These are phyloP conservation scores for Neurospora tetraspora DNA, from an alignment of 495 filamentous ascomycete genomes.

Conservation along the genomic window DNA sequence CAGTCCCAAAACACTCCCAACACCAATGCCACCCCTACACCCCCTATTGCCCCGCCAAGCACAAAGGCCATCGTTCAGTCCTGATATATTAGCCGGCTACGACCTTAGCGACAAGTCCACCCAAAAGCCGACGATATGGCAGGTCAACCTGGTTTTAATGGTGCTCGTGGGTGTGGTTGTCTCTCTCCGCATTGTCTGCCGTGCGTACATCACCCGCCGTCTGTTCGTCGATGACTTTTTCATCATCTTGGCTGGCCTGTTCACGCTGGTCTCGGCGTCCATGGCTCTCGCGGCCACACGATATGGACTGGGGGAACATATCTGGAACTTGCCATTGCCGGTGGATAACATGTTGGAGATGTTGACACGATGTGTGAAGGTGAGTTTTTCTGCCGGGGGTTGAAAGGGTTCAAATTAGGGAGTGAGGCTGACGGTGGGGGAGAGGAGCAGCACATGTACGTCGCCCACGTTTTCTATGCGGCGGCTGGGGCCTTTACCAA, in stretches of 20 bases:
- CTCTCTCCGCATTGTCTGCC: constrained; percentile 7
- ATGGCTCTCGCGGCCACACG: constrained; percentile 9
- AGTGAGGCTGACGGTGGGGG: background rate
- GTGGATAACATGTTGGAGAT: constrained; percentile 5
- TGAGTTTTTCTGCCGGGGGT: background rate
- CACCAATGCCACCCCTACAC: background rate
- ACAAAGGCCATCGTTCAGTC: background rate
- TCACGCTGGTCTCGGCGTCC: constrained; percentile 12
- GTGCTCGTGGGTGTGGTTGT: constrained; percentile 11
- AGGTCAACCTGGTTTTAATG: constrained; percentile 13
- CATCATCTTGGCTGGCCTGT: constrained; percentile 18
- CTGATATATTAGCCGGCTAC: constrained; percentile 3
- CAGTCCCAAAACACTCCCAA: background rate
- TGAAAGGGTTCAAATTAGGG: background rate
- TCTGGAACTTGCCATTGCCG: constrained; percentile 18
- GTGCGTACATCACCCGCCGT: constrained; percentile 8
- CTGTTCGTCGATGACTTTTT: constrained; percentile 16
- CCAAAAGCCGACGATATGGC: constrained; percentile 5
- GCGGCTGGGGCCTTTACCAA: constrained; percentile 19
- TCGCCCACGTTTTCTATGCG: constrained; percentile 18
- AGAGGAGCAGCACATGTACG: constrained; percentile 14
- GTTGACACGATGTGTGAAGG: constrained; percentile 11
- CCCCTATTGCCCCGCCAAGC: background rate
- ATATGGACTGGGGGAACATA: constrained; percentile 19
- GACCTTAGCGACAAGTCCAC: constrained; percentile 13